A percentile compares a stretch with the other conserved stretches of the same genome.
These are phyloP conservation scores for Diutina ranongensis DNA, from an alignment of 1,139 yeast species.

Conservation along the genomic window DNA sequence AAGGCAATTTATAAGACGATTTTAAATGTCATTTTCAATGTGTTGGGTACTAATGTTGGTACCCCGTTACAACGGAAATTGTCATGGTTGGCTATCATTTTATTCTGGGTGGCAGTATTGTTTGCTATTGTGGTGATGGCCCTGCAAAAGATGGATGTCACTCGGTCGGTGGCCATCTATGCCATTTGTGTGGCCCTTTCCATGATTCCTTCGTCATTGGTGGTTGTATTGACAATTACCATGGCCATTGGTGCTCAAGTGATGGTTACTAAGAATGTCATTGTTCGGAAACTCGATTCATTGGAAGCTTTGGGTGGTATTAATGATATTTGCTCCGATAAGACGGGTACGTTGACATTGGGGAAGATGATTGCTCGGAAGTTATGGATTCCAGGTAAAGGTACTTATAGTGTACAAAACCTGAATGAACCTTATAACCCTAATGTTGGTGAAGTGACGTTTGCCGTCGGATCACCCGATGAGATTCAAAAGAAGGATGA, in stretches of 20 bases:
- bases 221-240: constrained; percentile 72
- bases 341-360: constrained; percentile 73
- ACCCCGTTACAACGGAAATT: constrained; percentile 64
- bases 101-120: constrained; percentile 61
- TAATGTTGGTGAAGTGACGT: constrained; percentile 44
- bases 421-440: constrained; percentile 70
- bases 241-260: constrained; percentile 82
- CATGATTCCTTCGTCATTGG: constrained; percentile 75
- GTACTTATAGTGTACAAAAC: constrained; percentile 49
- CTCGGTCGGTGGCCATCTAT: constrained; percentile 64
- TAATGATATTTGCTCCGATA: constrained; percentile 74
- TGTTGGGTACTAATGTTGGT: constrained; percentile 67
- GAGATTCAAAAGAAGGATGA: constrained; percentile 25
- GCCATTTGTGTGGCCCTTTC: constrained; percentile 80
- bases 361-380: constrained; percentile 68
- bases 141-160: constrained; percentile 56
- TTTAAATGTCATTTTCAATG: constrained; percentile 28
- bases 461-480: constrained; percentile 30
- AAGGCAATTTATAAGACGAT: constrained; percentile 9
- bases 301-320: constrained; percentile 74
- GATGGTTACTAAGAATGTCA: constrained; percentile 61
- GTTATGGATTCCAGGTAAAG: constrained; percentile 67
- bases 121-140: constrained; percentile 77
- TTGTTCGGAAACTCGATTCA: constrained; percentile 69
- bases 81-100: constrained; percentile 59